Evolutionary conservation across 495 filamentous ascomycete genomes (phyloP).

Genomic region (Xylaria palmicola): DNA sequence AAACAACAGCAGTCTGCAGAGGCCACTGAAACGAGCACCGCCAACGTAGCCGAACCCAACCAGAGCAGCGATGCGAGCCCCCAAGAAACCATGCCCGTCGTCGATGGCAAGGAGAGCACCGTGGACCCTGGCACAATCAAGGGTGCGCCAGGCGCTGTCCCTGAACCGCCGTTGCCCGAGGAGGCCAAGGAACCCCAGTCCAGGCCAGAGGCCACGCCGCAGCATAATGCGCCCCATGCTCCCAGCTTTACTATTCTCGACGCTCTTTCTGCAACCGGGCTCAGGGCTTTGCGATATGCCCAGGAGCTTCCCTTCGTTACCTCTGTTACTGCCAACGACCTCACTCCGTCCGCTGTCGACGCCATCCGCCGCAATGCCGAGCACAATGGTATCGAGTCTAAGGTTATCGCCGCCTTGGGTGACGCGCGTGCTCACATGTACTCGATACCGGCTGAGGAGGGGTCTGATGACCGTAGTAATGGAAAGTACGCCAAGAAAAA

Average conservation of each 20-base stretch:
- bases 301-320: slow-evolving; percentile 84
- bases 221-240: slow-evolving; percentile 4
- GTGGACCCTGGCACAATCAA: background rate
- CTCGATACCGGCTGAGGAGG: slow-evolving; percentile 46
- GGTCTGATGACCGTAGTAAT: slow-evolving; percentile 24
- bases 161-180: background rate
- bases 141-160: slow-evolving; percentile 5
- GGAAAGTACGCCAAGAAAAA: slow-evolving; percentile 24
- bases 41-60: slow-evolving; percentile 14
- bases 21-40: slow-evolving; percentile 17
- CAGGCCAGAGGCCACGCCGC: slow-evolving; percentile 20
- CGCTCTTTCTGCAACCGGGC: slow-evolving; percentile 89
- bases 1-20: slow-evolving; percentile 18
- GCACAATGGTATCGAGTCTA: slow-evolving; percentile 71
- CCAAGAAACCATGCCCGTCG: slow-evolving; percentile 16
- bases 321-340: slow-evolving; percentile 83
- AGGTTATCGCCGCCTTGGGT: slow-evolving; percentile 68
- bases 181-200: slow-evolving; percentile 20
- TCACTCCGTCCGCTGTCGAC: slow-evolving; percentile 71
- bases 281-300: slow-evolving; percentile 88
- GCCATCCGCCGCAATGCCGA: slow-evolving; percentile 80
- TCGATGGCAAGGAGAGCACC: slow-evolving; percentile 4
- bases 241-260: slow-evolving; percentile 79
- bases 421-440: slow-evolving; percentile 95
- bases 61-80: slow-evolving; percentile 9